Conservation (phyloP, 2,329 filamentous ascomycete genomes). For the Curvularia hawaiiensis region DNA sequence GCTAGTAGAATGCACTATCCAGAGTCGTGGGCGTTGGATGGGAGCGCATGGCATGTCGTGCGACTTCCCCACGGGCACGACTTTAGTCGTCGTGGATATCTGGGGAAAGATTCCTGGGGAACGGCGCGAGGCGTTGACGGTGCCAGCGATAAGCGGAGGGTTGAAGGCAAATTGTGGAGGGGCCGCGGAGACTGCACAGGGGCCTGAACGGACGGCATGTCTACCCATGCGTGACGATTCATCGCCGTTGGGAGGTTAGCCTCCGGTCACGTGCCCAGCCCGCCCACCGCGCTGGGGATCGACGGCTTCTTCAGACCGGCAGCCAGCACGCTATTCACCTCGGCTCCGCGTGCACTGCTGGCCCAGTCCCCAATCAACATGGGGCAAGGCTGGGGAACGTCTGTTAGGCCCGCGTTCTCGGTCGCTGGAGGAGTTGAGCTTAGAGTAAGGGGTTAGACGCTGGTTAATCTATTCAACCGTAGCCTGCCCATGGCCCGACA, state of each 20-base stretch:
- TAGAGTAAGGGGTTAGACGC: slow-evolving; percentile 22
- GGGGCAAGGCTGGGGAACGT: slow-evolving; percentile 5
- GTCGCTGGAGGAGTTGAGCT: slow-evolving; percentile 15
- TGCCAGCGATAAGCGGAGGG: slow-evolving; percentile 8
- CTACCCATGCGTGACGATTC: neutral
- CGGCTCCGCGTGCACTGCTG: slow-evolving; percentile 6
- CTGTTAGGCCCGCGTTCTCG: slow-evolving; percentile 11
- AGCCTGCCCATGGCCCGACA: slow-evolving; percentile 9
- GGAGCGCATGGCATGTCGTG: slow-evolving; percentile 3
- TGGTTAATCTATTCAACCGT: slow-evolving; percentile 28
- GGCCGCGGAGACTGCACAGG: neutral
- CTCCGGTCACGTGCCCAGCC: slow-evolving; percentile 4
- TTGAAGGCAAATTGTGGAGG: slow-evolving; percentile 5
- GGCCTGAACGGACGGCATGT: neutral
- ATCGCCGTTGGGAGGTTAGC: slow-evolving; percentile 4
- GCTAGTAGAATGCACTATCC: slow-evolving; percentile 11
- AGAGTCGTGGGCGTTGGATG: slow-evolving; percentile 1
- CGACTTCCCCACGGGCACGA: slow-evolving; percentile 9
- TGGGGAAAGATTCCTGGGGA: slow-evolving; percentile 9
- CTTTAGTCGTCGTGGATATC: slow-evolving; percentile 5
- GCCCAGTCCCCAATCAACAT: slow-evolving; percentile 1
- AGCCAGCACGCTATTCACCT: slow-evolving; percentile 11
- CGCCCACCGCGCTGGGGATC: slow-evolving; percentile 5
- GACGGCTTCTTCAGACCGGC: slow-evolving; percentile 11
- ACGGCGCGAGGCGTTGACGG: slow-evolving; percentile 12